Base-by-base conservation (phyloP, 2,329 filamentous ascomycete species). In the Elsinoe arachidis region DNA sequence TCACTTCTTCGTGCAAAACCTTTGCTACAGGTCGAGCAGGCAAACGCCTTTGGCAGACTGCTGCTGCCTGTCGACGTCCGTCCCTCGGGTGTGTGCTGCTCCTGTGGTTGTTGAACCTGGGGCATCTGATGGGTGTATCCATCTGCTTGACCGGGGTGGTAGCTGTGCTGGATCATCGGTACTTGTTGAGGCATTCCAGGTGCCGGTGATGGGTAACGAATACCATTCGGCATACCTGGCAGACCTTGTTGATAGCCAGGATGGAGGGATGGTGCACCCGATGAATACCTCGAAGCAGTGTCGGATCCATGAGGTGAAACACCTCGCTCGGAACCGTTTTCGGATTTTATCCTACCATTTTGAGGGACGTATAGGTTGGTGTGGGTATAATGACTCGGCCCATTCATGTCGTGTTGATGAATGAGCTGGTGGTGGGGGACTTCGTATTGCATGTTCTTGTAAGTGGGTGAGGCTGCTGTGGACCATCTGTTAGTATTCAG, bases 1-100 rank as follows among this genome's bases (percentile, higher is more conserved):
- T 99, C 93, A 73, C 92, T 97, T 63, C 93, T 82, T 67, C 93
- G 80, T 55, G 93, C 93, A 70, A 99, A 99, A 21, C 87, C 87
- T 73, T 97, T 97, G 58, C 81, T 81, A 71, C 93, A 99, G 2
- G 87, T 92, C 62, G 84, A 87, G 74, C 93, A 99, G 19, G 90
- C 86, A 68, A 93, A 96, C 1, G 88, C 85, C 74, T 96, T 88
- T 10, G 81, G 79, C 30, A 80, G 77, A 64, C 78, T 69, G 70
- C 75, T 68, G 65, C 73, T 76, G 61, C 63, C 74, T 73, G 55
- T 72, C 67, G 64, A 72, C 35, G 63, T 63, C 35, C 68, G 62
- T 35, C 63, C 63, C 34, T 70, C 65, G 63, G 65, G 72, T 70
- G 63, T 70, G 35, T 69, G 69, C 63, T 73, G 73, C 41, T 67